These are phyloP conservation scores for Coelastrella sp. DNA, from an alignment of 139 green algal genomes.

Conservation along the genomic window DNA sequence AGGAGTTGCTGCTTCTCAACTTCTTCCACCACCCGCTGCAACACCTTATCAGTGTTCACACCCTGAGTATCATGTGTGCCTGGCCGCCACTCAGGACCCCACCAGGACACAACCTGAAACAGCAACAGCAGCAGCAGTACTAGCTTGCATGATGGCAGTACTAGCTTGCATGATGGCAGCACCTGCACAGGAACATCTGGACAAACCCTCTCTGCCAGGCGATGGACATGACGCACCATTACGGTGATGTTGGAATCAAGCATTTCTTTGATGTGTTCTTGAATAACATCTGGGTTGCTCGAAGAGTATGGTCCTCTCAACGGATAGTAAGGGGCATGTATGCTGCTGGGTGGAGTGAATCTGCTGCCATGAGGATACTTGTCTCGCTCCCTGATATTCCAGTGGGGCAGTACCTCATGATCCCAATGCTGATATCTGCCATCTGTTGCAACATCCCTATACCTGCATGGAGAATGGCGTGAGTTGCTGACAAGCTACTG, in stretches of 20 bases:
- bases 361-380: conserved; percentile 37
- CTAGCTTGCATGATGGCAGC: background rate
- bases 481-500: too few relatives aligned
- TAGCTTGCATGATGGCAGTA: background rate
- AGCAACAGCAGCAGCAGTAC: background rate
- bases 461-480: conserved; percentile 45
- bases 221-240: conserved; percentile 43
- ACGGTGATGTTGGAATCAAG: conserved; percentile 48
- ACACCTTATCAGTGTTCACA: conserved; percentile 56
- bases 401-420: conserved; percentile 65
- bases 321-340: conserved; percentile 64
- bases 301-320: conserved; percentile 57
- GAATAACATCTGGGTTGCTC: conserved; percentile 40
- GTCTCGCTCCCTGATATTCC: conserved; percentile 16
- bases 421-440: conserved; percentile 61
- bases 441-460: conserved; percentile 41
- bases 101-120: conserved; percentile 61
- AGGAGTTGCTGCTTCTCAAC: conserved; percentile 32
- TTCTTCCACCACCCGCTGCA: conserved; percentile 22
- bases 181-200: too few relatives aligned
- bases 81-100: conserved; percentile 56
- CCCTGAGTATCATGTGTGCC: conserved; percentile 65
- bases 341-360: conserved; percentile 53
- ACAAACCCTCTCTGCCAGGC: background rate
- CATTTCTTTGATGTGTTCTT: conserved; percentile 55